phyloP scores from a whole-genome alignment of 2,329 filamentous ascomycete species.

The Verticillium klebahnii region DNA sequence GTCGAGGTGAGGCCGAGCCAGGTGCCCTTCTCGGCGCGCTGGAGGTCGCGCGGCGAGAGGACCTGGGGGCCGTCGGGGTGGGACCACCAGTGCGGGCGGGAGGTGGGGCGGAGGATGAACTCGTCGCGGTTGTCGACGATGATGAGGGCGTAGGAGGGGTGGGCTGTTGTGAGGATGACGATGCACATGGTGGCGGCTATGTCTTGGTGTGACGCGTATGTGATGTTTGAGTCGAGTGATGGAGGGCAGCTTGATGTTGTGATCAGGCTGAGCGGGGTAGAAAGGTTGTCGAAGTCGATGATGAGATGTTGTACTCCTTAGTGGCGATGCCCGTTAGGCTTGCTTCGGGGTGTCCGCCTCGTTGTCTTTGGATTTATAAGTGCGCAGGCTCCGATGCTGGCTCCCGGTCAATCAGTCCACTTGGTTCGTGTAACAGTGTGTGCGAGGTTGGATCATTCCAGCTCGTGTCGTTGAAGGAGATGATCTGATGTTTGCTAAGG shows the following conservation, averaged over 20 bases:
- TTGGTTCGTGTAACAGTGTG: neutral
- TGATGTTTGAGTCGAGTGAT: neutral
- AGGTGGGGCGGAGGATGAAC: constrained; percentile 61
- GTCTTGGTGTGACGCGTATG: neutral
- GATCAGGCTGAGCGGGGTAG: neutral
- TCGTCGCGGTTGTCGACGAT: constrained; percentile 76
- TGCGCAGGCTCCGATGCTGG: neutral
- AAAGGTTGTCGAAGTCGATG: neutral
- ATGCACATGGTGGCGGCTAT: constrained; percentile 61
- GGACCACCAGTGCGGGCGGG: constrained; percentile 60
- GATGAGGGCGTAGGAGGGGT: constrained; percentile 71
- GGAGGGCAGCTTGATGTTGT: neutral
- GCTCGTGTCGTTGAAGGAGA: neutral
- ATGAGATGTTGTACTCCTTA: neutral
- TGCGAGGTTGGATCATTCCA: neutral
- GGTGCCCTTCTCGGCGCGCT: constrained; percentile 57
- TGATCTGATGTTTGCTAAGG: neutral
- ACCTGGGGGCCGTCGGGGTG: constrained; percentile 39
- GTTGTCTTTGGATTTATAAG: neutral
- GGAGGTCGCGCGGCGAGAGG: constrained; percentile 58
- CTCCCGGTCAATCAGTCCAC: neutral
- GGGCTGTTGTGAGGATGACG: constrained; percentile 68
- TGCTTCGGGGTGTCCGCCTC: neutral
- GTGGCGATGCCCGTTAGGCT: neutral
- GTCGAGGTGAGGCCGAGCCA: constrained; percentile 60